A percentile compares a stretch with the other conserved stretches of the same genome.
phyloP scores from a whole-genome alignment of 2,329 filamentous ascomycete genomes.

The Paracamarosporium sp. region DNA sequence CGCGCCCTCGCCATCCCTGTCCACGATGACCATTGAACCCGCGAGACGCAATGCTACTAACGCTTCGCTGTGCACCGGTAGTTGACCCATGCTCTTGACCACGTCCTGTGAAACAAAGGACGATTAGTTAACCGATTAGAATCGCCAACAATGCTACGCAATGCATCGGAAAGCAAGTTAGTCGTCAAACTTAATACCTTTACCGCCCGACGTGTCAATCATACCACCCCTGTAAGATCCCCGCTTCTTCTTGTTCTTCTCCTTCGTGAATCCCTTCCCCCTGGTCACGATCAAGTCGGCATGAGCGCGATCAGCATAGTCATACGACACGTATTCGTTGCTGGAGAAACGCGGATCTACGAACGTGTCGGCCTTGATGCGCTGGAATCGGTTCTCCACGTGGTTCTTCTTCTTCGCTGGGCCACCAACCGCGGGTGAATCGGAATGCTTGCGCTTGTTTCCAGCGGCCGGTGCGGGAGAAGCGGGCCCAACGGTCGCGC shows the following conservation, averaged over 20 bases:
- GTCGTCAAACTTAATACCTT: constrained; percentile 94
- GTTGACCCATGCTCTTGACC: neutral
- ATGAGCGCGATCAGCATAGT: constrained; percentile 88
- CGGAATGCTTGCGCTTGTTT: constrained; percentile 52
- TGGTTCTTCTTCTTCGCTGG: constrained; percentile 41
- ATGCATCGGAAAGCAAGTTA: constrained; percentile 45
- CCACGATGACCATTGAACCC: neutral
- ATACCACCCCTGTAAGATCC: constrained; percentile 88
- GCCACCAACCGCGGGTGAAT: constrained; percentile 37
- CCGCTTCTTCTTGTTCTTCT: constrained; percentile 89
- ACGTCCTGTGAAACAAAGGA: constrained; percentile 3
- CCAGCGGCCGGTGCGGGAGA: constrained; percentile 39
- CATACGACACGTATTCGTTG: constrained; percentile 83
- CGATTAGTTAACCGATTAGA: neutral
- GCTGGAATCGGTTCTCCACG: constrained; percentile 71
- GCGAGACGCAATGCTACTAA: neutral
- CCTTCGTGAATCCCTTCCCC: constrained; percentile 98
- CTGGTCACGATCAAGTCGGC: constrained; percentile 88
- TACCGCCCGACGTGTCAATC: constrained; percentile 82
- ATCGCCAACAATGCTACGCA: neutral
- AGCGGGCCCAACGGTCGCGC: constrained; percentile 40
- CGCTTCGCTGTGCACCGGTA: neutral
- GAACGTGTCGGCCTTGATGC: constrained; percentile 71
- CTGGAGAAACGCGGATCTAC: constrained; percentile 75
- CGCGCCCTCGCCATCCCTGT: neutral